These are phyloP conservation scores for Capsicum chinense DNA, from an alignment of 257 asterid species.

Conservation along the genomic window DNA sequence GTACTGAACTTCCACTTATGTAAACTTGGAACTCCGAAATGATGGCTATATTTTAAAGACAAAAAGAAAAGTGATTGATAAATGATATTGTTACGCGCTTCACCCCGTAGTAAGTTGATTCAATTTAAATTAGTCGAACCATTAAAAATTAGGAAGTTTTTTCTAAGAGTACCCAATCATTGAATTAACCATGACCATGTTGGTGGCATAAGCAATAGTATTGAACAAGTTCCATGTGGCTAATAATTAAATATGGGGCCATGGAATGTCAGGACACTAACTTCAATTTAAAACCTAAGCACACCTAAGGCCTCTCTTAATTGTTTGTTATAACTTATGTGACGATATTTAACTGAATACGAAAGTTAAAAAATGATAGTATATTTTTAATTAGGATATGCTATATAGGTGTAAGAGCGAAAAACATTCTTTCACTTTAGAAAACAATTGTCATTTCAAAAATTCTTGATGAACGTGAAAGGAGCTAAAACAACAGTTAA, in stretches of 20 bases:
- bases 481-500: not conserved
- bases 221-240: not conserved
- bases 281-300: not conserved
- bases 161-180: not conserved
- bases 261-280: not conserved
- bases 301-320: not conserved
- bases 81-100: too few species aligned
- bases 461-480: too few species aligned
- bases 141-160: too few species aligned
- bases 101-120: too few species aligned
- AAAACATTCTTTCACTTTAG: not conserved
- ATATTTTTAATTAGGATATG: too few species aligned
- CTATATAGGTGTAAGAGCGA: not conserved
- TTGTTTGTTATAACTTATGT: not conserved
- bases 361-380: not conserved
- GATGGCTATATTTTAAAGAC: too few species aligned
- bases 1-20: too few species aligned
- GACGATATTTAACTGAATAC: not conserved
- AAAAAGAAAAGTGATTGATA: too few species aligned
- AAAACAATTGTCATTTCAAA: too few species aligned
- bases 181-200: not conserved
- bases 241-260: not conserved
- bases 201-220: not conserved
- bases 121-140: too few species aligned
- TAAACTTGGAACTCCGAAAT: too few species aligned